A percentile compares a stretch with the other conserved stretches of the same genome.
Conservation (phyloP, 331 rosid species). For the Quercus tomentella region DNA sequence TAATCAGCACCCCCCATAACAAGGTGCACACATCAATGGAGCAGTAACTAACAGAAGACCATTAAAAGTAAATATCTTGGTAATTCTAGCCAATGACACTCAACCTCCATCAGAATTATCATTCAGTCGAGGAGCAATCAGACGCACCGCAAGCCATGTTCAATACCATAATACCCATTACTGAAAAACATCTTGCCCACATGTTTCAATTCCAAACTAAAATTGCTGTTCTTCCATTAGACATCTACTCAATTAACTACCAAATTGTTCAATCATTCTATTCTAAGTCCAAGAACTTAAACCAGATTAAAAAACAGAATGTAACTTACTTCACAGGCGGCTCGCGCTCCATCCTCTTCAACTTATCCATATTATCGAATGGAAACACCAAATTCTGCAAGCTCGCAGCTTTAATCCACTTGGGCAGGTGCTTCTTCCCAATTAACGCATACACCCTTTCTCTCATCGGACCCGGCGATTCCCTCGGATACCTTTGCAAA, state of each 20-base stretch:
- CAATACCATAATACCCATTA: neutral
- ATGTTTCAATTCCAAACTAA: neutral
- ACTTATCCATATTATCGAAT: constrained; percentile 70
- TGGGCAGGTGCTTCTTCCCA: constrained; percentile 77
- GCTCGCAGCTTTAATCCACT: constrained; percentile 90
- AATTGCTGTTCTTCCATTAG: neutral
- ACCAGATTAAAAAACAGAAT: neutral
- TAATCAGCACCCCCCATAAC: neutral
- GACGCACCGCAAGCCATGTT: neutral
- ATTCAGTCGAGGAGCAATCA: neutral
- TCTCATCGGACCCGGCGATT: constrained; percentile 96
- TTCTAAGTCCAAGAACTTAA: neutral
- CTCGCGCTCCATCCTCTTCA: constrained; percentile 74
- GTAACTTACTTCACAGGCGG: constrained; percentile 78
- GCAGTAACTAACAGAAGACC: neutral
- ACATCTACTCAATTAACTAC: neutral
- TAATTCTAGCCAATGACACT: neutral
- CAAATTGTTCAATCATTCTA: neutral
- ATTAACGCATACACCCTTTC: constrained; percentile 84
- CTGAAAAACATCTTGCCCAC: neutral
- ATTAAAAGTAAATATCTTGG: neutral
- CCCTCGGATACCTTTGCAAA: constrained; percentile 95
- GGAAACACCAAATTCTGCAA: constrained; percentile 93
- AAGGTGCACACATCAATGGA: neutral
- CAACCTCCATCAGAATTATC: neutral